Percentiles rank a stretch among this genome's conserved stretches.
phyloP scores from a whole-genome alignment of 2,329 filamentous ascomycete genomes.

The Talaromyces sp. region DNA sequence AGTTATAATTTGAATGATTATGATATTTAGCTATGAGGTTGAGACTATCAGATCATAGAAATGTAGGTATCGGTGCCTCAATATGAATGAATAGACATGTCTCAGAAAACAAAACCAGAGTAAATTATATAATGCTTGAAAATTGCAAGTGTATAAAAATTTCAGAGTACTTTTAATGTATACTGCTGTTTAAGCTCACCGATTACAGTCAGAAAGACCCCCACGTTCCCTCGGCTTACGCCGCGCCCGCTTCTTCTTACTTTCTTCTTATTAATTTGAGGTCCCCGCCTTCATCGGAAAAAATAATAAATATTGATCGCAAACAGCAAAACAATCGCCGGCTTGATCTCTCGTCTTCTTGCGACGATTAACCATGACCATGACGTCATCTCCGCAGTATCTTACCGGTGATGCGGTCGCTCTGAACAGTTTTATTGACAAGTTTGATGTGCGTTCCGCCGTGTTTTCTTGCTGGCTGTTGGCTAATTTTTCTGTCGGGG shows the following conservation, averaged over 20 bases:
- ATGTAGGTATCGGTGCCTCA: background rate
- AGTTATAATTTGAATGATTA: background rate
- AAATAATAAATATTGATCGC: background rate
- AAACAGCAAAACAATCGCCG: background rate
- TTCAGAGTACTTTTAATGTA: background rate
- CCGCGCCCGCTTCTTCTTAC: constrained; percentile 5
- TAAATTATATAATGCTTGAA: background rate
- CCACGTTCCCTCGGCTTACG: background rate
- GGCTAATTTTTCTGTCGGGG: constrained; percentile 13
- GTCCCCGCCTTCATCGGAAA: constrained; percentile 1
- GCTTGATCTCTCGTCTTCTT: background rate
- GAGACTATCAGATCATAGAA: background rate
- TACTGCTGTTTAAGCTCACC: background rate
- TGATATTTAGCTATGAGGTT: background rate
- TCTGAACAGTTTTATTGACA: constrained; percentile 77
- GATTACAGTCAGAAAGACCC: background rate
- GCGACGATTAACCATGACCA: background rate
- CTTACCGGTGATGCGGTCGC: constrained; percentile 73
- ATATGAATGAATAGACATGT: background rate
- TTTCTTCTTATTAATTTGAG: constrained; percentile 11
- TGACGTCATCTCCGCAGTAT: constrained; percentile 41
- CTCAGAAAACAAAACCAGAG: background rate
- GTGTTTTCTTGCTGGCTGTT: background rate
- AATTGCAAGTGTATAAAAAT: background rate
- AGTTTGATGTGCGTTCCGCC: constrained; percentile 71